A percentile compares a stretch with the other conserved stretches of the same genome.
phyloP scores from a whole-genome alignment of 2,329 filamentous ascomycete species.

The Bipolaris zeicola region DNA sequence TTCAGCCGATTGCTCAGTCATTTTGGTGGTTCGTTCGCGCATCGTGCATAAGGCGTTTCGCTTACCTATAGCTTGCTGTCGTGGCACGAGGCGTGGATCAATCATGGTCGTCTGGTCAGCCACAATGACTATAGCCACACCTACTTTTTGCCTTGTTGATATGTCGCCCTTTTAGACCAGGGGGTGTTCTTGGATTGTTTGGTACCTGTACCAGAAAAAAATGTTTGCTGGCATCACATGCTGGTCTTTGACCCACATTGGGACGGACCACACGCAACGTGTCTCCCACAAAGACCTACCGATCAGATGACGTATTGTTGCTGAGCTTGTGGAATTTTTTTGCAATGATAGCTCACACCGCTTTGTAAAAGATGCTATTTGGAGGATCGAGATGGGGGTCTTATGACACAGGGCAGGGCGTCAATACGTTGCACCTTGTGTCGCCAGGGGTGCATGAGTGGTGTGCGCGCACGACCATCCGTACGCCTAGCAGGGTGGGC shows the following conservation, averaged over 20 bases:
- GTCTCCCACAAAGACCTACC: conserved; percentile 17
- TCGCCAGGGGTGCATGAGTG: conserved; percentile 10
- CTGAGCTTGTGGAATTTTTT: conserved; percentile 9
- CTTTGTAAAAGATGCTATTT: conserved; percentile 15
- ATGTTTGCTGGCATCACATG: conserved; percentile 18
- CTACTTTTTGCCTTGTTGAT: background rate
- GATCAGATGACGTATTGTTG: conserved; percentile 15
- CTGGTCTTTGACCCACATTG: conserved; percentile 17
- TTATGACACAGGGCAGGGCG: conserved; percentile 4
- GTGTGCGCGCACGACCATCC: conserved; percentile 14
- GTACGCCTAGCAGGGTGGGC: conserved; percentile 20
- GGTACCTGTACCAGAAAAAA: conserved; percentile 1
- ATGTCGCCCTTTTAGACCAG: background rate
- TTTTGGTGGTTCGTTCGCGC: conserved; percentile 1
- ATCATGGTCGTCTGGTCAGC: conserved; percentile 6
- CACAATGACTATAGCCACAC: conserved; percentile 13
- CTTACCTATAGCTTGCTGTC: conserved; percentile 5
- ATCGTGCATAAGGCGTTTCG: conserved; percentile 3
- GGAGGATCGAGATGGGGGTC: conserved; percentile 1
- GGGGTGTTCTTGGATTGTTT: background rate
- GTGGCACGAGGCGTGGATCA: conserved; percentile 9
- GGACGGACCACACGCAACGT: conserved; percentile 24
- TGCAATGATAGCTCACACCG: conserved; percentile 19
- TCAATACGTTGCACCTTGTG: conserved; percentile 7
- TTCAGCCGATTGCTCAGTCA: conserved; percentile 11